These are phyloP conservation scores for Podaxis pistillaris DNA, from an alignment of 768 basidiomycete genomes.

Conservation along the genomic window DNA sequence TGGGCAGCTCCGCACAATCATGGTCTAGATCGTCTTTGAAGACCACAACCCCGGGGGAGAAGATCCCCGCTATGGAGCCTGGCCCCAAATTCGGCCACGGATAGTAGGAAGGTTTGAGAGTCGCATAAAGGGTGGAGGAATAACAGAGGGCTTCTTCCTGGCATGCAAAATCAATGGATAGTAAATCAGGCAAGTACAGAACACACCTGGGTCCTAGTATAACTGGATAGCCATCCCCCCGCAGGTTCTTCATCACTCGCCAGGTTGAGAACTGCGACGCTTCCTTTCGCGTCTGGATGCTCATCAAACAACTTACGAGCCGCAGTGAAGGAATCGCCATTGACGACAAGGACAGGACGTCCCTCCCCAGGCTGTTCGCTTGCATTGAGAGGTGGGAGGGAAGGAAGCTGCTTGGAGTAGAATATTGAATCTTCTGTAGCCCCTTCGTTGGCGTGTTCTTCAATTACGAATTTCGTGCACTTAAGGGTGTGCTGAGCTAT, in stretches of 20 bases:
- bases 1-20: conserved; percentile 33
- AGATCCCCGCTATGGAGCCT: conserved; percentile 38
- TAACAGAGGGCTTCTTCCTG: conserved; percentile 51
- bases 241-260: conserved; percentile 33
- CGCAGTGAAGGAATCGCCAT: conserved; percentile 36
- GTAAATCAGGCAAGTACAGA: background rate
- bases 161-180: background rate
- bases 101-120: conserved; percentile 38
- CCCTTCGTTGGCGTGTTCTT: conserved; percentile 26
- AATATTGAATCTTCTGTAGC: conserved; percentile 31
- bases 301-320: conserved; percentile 31
- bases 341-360: conserved; percentile 25
- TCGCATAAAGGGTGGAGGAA: conserved; percentile 42
- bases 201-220: conserved; percentile 31
- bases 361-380: background rate
- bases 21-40: conserved; percentile 47
- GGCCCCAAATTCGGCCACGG: conserved; percentile 47
- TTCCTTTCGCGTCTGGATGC: conserved; percentile 24
- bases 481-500: conserved; percentile 29
- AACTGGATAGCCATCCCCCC: conserved; percentile 30
- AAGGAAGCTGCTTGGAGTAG: conserved; percentile 24
- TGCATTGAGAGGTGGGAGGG: conserved; percentile 19
- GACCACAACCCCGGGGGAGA: conserved; percentile 44
- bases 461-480: conserved; percentile 25
- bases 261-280: conserved; percentile 36